Evolutionary conservation across 2,329 filamentous ascomycete genomes (phyloP), one percentile per base, ranked within the genome.

Genomic region (Neopestalotiopsis sp.): DNA sequence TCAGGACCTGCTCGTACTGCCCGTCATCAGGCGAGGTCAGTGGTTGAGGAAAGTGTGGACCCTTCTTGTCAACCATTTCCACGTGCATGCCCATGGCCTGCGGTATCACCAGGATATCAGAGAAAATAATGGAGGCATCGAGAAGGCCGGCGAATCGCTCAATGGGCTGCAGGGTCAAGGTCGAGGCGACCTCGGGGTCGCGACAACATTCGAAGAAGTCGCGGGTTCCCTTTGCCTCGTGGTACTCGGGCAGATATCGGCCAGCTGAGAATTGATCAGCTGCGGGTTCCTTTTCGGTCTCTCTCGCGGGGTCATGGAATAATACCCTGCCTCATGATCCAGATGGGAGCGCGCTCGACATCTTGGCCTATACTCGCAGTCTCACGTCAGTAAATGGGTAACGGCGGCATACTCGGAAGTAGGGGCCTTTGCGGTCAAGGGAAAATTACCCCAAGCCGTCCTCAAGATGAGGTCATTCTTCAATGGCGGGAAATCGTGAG

Each of bases 141-240:
- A 99, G 90, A 71, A 99, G 91, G 58, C 94, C 95, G 57, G 88
- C 91, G 79, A 91, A 99, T 66, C 96, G 94, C 75, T 98, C 94
- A 76, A 99, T 91, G 66, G 96, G 96, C 82, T 99, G 96, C 34
- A 99, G 88, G 5, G 96, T 99, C 75, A 99, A 85, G 52, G 93
- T 97, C 40, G 94, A 98, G 65, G 96, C 94, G 72, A 98, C 91
- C 81, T 98, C 94, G 68, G 96, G 94, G 76, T 91, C 90, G 67
- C 96, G 94, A 81, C 96, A 99, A 88, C 95, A 98, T 83, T 94
- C 94, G 85, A 99, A 99, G 84, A 99, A 99, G 84, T 99, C 96
- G 72, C 92, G 90, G 67, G 83, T 87, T 74, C 92, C 95, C 84
- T 99, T 99, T 70, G 93, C 95, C 84, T 97, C 89, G 80, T 99